Base-by-base conservation (phyloP, 306 rosid species). In the Pterocarpus macrocarpus region DNA sequence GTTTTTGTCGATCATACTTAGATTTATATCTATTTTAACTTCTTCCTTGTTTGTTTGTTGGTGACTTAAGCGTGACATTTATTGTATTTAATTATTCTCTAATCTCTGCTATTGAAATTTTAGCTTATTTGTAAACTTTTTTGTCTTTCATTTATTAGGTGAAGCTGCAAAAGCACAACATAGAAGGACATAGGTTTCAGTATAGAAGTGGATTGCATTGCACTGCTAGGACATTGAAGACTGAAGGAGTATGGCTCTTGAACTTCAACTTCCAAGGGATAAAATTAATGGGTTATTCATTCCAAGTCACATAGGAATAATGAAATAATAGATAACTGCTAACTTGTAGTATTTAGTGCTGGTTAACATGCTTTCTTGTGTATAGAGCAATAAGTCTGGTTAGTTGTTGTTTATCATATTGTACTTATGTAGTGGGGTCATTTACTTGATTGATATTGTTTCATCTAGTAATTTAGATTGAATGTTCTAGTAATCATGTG, bases 111-210 rank as follows among this genome's bases (percentile, higher is more conserved):
- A 14, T 77, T 33, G 15, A 47, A 61, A 41, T 69, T 49, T 14
- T 75, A 71, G 76, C 50, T 35, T 47, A 39, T 79, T 69, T 17
- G 35, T 78, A 13, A 38, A 47, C 59, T 61, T 17, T 76, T 35
- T 39, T 57, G 39, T 4, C 64, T 70, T 50, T 28, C 64, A 85
- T 81, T 75, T 65, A 16, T 43, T 70, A 95, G 99, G 99, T 93
- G 87, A 93, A 86, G 91, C 86, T 95, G 89, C 98, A 95, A 85
- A 95, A 87, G 65, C 95, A 92, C 88, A 95, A 93, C 71, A 82
- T 95, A 2, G 92, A 88, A 75, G 87, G 90, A n/a, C 94, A 84
- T 70, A 87, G 87, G 81, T 64, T 93, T 80, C 91, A 82, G 38
- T 95, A 93, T 86, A 83, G 88, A 85, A 85, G 76, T 69, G 89